Evolutionary conservation across 129 eudicot species (phyloP), one percentile per base, ranked within the genome.

Genomic region (Escallonia rubra): DNA sequence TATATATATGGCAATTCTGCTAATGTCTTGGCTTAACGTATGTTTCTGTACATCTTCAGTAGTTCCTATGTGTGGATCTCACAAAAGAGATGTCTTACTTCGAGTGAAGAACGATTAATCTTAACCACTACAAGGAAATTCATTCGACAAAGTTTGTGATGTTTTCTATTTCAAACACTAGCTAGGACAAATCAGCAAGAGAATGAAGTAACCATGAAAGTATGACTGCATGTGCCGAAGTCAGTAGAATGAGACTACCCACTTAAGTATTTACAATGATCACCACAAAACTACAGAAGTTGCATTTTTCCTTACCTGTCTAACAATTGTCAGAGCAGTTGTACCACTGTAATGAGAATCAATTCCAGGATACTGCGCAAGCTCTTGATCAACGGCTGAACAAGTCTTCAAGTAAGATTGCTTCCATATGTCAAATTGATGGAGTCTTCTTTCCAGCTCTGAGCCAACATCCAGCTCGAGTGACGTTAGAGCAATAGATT

Each of bases 301-400:
- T 12, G 14, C 10, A 16, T 52, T 43, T 7, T 6, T 5, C 34
- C 13, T 65, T 81, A 91, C 98, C 96, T 92, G 89, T 57, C 85
- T 83, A 66, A 94, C 80, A 50, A 89, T 60, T 41, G 93, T 68
- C 74, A 89, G 49, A 69, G 96, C 88, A 7, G 99, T 92, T 10
- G 88, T 74, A 41, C 99, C 99, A 56, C 99, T 94, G 72, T 89
- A 76, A 57, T 76, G 87, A 4, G 99, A 76, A 79, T 94, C 93
- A 39, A 93, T 81, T 12, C 82, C 76, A 3, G 89, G 83, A 67
- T 84, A 83, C 34, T 70, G 81, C 52, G 83, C 78, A 11, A 94
- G 95, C 52, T 94, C 86, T 65, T 77, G 78, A 80, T 94, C 99
- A 67, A 94, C 80, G 4, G 78, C 78, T 44, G 93, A 72, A 59